Base-by-base conservation (phyloP, 2,329 filamentous ascomycete species). In the Neocatenulostroma microsporum region DNA sequence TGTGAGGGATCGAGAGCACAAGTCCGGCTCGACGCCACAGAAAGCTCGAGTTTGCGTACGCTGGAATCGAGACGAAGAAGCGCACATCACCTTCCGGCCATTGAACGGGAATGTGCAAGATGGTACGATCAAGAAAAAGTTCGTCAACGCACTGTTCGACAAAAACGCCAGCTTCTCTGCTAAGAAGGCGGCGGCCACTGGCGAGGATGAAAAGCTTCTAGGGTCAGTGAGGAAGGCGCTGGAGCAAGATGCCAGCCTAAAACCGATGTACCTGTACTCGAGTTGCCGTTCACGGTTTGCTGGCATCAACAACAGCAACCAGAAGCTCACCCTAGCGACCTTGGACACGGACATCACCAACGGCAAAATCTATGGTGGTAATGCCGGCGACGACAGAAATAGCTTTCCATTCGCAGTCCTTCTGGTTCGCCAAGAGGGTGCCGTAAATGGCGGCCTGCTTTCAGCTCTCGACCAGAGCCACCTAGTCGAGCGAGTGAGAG, bases 381-480 rank as follows among this genome's bases (percentile, higher is more conserved):
- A 20, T 12, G 9, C 24, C 5, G 35, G 26, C 27, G 36, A 30
- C 10, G 28, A 40, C 13, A 48, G 50, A 17, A 30, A 44, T 5
- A 17, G 47, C 5, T 74, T 75, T 44, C 71, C 71, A 4, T 66
- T 72, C 50, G 68, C 69, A 19, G 60, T 74, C 12, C 56, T 75
- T 1, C 62, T 68, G 30, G 57, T 75, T 20, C 63, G 70, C 19
- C 62, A 64, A 35, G 69, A 74, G 51, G 69, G 69, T 3, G 47
- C 48, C 21, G 50, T 55, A 21, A 55, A 56, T 17, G 48, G 53
- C 14, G 53, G 58, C 17, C 53, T 72, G 12, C 54, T 71, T 15
- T 50, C 63, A 31, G 54, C 55, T 4, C 56, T 73, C 17, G 64
- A 72, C 40, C 51, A 57, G 26, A 71, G 63, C 43, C 65, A 72